phyloP scores from a whole-genome alignment of 2,329 filamentous ascomycete genomes.

The Neofusicoccum sp. region DNA sequence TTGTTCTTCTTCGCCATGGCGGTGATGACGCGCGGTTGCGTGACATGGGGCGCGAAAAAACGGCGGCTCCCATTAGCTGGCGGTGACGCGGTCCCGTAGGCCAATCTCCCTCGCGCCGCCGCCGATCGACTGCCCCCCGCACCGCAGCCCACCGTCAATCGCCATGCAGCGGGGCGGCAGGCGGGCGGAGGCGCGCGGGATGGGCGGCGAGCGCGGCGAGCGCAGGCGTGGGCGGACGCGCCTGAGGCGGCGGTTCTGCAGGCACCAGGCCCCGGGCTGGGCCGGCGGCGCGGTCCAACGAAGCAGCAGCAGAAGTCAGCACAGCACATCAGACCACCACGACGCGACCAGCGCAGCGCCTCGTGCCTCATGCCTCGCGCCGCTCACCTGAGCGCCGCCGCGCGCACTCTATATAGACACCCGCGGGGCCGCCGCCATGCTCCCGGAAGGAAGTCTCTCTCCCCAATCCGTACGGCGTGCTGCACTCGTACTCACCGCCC shows the following conservation, averaged over 20 bases:
- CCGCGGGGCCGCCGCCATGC: neutral
- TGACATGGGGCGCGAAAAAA: neutral
- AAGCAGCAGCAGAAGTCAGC: constrained; percentile 17
- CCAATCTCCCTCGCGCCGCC: neutral
- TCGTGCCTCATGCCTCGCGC: constrained; percentile 2
- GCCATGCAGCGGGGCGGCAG: no score
- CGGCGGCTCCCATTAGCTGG: neutral
- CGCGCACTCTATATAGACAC: constrained; percentile 2
- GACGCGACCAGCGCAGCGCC: constrained; percentile 13
- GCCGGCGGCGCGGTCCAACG: constrained; percentile 19
- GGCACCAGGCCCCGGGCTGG: neutral
- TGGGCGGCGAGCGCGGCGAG: neutral
- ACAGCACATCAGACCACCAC: constrained; percentile 9
- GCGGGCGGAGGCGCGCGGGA: no score
- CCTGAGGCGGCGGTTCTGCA: neutral
- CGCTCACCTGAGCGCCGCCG: constrained; percentile 15
- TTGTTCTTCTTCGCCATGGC: constrained; percentile 20
- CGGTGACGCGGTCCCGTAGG: neutral
- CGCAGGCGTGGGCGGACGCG: neutral
- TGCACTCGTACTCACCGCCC: constrained; percentile 10
- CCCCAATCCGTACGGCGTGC: constrained; percentile 5
- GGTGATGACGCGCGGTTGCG: constrained; percentile 12
- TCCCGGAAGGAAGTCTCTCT: neutral
- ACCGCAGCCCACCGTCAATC: no score
- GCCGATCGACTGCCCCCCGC: neutral